Evolutionary conservation across 768 basidiomycete genomes (phyloP), one percentile per base, ranked within the genome.

Genomic region (Termitomyces sp.): DNA sequence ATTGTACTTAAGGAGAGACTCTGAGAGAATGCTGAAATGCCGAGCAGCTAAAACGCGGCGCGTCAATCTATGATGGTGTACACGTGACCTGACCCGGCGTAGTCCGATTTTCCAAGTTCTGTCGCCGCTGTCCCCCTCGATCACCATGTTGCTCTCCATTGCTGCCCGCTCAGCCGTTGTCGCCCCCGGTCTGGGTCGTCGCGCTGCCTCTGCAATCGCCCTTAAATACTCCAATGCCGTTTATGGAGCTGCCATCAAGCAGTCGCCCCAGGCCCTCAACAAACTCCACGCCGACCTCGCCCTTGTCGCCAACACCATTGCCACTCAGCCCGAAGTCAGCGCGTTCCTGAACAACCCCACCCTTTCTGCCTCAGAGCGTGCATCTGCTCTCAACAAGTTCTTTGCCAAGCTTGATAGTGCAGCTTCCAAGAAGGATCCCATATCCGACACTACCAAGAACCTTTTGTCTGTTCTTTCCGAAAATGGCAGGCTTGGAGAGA

Each of bases 321-420:
- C 82, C 68, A 74, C 79, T 38, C 79, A 82, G 58, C 78, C 87
- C 56, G 84, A 87, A 64, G 72, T 94, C 64, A 75, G 74, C 58
- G 71, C 83, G 3, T 92, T 96, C 75, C 78, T 99, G 68, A 72
- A 74, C 63, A 98, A 99, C 79, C 97, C 97, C 46, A 95, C 96
- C 10, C 82, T 99, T 20, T 92, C 94, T 8, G 72, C 81, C 45
- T 79, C 84, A 48, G 95, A 97, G 56, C 87, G 93, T 65, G 66
- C 75, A 18, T 71, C 80, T 1, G 89, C 88, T 58, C 83, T 99
- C 59, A 68, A 80, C 36, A 70, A 77, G 49, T 74, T 98, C 68
- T 86, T 85, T 68, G 72, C 84, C 59, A 84, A 84, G 56, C 79
- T 87, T 35, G 89, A 88, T 72, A 78, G 79, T 30, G 36, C 76